Percentiles rank a stretch among this genome's conserved stretches.
phyloP scores from a whole-genome alignment of 2,329 filamentous ascomycete species.

The Neonectria hederae region DNA sequence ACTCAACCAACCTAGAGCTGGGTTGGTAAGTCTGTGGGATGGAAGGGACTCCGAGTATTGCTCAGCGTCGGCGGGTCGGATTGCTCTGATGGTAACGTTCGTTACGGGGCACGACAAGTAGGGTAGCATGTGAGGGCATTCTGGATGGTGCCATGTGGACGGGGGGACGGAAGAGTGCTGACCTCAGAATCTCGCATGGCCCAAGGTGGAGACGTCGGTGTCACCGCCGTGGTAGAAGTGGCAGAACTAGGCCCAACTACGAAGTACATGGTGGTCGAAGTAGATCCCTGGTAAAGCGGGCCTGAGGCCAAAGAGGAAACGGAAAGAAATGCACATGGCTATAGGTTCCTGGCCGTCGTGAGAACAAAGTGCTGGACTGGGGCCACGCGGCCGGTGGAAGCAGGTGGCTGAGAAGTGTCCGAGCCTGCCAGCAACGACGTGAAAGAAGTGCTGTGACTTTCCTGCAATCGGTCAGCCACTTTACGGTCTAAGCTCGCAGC shows the following conservation, averaged over 20 bases:
- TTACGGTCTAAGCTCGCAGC: not conserved
- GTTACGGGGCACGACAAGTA: slow-evolving; percentile 2
- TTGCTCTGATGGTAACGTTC: slow-evolving; percentile 10
- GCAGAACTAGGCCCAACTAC: not conserved
- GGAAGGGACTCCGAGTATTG: slow-evolving; percentile 8
- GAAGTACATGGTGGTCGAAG: slow-evolving; percentile 20
- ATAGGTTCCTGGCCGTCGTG: not conserved
- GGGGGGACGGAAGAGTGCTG: slow-evolving; percentile 23
- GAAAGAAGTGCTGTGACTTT: not conserved
- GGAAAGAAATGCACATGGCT: slow-evolving; percentile 4
- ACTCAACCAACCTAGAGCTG: slow-evolving; percentile 15
- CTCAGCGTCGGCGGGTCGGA: slow-evolving; percentile 20
- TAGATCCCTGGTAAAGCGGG: slow-evolving; percentile 9
- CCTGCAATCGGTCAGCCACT: slow-evolving; percentile 10
- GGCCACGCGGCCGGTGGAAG: slow-evolving; percentile 6
- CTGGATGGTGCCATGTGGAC: slow-evolving; percentile 16
- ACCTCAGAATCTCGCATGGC: slow-evolving; percentile 22
- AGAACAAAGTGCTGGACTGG: not conserved
- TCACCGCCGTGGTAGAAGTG: slow-evolving; percentile 10
- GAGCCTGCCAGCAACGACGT: not conserved
- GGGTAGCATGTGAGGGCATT: slow-evolving; percentile 1
- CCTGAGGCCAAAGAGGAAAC: not conserved
- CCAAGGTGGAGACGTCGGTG: slow-evolving; percentile 14
- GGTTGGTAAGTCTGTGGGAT: slow-evolving; percentile 21
- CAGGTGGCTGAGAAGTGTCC: slow-evolving; percentile 5